Percentiles rank a stretch among this genome's conserved stretches.
phyloP scores from a whole-genome alignment of 1,139 yeast genomes.

The Schwanniomyces etchellsii region DNA sequence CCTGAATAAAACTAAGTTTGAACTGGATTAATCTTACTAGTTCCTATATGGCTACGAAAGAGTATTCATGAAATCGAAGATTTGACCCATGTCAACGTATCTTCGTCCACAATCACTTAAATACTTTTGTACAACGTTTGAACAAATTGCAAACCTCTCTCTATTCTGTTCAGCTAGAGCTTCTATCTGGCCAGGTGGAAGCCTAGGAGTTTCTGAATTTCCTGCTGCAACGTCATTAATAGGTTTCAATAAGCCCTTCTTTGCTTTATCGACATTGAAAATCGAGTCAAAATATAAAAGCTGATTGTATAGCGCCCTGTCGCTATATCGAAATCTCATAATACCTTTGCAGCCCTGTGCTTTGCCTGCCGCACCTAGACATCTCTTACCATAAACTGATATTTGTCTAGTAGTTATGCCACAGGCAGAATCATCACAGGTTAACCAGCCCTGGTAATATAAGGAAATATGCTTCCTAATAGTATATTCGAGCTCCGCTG shows the following conservation, averaged over 20 bases:
- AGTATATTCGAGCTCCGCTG: slow-evolving; percentile 67
- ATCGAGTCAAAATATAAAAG: slow-evolving; percentile 71
- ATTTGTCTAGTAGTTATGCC: slow-evolving; percentile 77
- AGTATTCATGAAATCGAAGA: slow-evolving; percentile 69
- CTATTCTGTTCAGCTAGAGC: slow-evolving; percentile 82
- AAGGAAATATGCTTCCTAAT: slow-evolving; percentile 65
- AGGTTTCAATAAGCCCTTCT: slow-evolving; percentile 49
- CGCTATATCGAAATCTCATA: slow-evolving; percentile 73
- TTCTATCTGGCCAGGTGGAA: slow-evolving; percentile 55
- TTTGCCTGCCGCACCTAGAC: slow-evolving; percentile 61
- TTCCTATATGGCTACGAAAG: too few relatives aligned
- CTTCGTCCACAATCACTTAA: slow-evolving; percentile 83
- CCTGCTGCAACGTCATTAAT: slow-evolving; percentile 22
- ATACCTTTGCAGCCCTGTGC: slow-evolving; percentile 77
- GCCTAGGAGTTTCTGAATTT: slow-evolving; percentile 27
- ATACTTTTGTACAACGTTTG: slow-evolving; percentile 68
- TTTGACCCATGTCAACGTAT: slow-evolving; percentile 79
- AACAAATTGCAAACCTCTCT: slow-evolving; percentile 49
- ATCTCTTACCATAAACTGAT: slow-evolving; percentile 83
- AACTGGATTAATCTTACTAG: too few relatives aligned
- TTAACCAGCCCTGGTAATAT: slow-evolving; percentile 82
- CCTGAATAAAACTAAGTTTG: too few relatives aligned
- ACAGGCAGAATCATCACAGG: slow-evolving; percentile 83
- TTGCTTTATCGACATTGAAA: slow-evolving; percentile 81
- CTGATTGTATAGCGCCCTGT: slow-evolving; percentile 81